Evolutionary conservation across 2,329 filamentous ascomycete species (phyloP), one percentile per base, ranked within the genome.

Genomic region (Cladosporium sp.): DNA sequence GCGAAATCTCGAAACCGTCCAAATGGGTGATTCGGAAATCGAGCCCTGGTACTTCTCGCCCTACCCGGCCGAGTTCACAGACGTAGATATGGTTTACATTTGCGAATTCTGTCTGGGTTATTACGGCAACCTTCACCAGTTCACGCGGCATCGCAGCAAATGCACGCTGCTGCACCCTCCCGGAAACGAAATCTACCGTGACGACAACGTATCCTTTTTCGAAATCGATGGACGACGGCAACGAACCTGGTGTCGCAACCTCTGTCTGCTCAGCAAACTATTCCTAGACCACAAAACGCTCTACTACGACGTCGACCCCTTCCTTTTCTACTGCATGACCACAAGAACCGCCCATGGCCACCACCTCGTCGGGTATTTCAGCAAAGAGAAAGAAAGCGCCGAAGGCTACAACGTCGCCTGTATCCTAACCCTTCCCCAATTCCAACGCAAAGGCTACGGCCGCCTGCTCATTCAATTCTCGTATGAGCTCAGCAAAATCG

Each of bases 11-110:
- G 89, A 88, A 49, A 91, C 87, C 59, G 85, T 99, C 3, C 92
- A 97, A 67, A 97, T 99, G 77, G 95, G 93, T 39, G 84, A 85
- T 60, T 86, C 84, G 66, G 89, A 96, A 62, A 82, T 99, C 38
- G 95, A 95, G 67, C 93, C 93, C 0, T 99, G 93, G 93, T 99
- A 99, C 70, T 99, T 99, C 73, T 96, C 90, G 4, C 93, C 93
- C 0, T 99, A 99, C 63, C 93, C 93, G 0, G 87, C 95, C 64
- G 78, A 84, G 2, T 97, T 95, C 67, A 85, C 86, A 18, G 87
- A 93, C 60, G 87, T 86, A 59, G 93, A 99, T 59, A 79, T 93
- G 57, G 88, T 97, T 58, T 96, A 88, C 72, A 92, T 99, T 61
- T 96, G 95, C 79, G 95, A 99, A 68, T 96, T 96, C 71, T 99